These are phyloP conservation scores for Lichtheimia corymbifera DNA, from an alignment of 371 early-diverging fungal species.

Conservation along the genomic window DNA sequence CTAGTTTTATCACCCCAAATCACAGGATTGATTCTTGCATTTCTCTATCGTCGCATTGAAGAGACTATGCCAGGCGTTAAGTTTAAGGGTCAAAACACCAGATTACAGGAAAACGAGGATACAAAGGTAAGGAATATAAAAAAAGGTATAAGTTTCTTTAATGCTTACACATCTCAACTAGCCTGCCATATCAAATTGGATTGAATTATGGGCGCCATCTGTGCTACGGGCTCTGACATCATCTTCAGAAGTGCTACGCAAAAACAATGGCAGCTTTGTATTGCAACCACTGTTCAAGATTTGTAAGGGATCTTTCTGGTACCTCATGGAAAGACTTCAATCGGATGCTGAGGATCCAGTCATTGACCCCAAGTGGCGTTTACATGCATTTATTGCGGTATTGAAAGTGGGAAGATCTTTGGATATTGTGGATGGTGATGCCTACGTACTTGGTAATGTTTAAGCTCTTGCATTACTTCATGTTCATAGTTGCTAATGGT, in stretches of 20 bases:
- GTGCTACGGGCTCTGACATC: conserved; percentile 36
- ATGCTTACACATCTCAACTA: not conserved
- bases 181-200: conserved; percentile 28
- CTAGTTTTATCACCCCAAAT: conserved; percentile 69
- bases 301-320: conserved; percentile 43
- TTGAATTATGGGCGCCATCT: conserved; percentile 40
- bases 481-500: not conserved
- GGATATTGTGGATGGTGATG: conserved; percentile 57
- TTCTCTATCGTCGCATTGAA: conserved; percentile 37
- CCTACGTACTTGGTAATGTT: conserved; percentile 30
- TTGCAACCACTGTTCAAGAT: conserved; percentile 42
- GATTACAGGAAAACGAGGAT: conserved; percentile 21
- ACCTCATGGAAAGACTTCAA: conserved; percentile 34
- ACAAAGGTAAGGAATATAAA: conserved; percentile 13
- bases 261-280: conserved; percentile 37
- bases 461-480: not conserved
- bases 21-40: conserved; percentile 36
- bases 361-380: conserved; percentile 18
- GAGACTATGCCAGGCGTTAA: conserved; percentile 38
- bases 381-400: conserved; percentile 49
- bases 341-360: conserved; percentile 8
- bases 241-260: conserved; percentile 37
- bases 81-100: conserved; percentile 39
- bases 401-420: conserved; percentile 56
- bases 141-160: not conserved